Evolutionary conservation across 208 protist genomes (phyloP).

Genomic region (Wallacemonas sp.): DNA sequence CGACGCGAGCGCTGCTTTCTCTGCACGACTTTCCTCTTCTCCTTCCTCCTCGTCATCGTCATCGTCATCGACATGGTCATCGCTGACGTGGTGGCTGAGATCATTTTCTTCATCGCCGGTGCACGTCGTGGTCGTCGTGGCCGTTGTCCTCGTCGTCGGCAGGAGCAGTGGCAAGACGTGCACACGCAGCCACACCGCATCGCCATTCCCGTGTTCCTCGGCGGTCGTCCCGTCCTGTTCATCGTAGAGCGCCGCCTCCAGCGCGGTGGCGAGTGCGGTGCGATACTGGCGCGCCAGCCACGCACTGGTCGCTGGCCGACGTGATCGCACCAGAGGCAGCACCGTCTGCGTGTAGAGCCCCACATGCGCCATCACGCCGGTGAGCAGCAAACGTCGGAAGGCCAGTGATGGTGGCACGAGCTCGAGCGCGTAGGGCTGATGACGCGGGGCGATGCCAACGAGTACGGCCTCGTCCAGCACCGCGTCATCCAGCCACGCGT

Average conservation of each 20-base stretch:
- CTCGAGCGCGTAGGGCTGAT: constrained; percentile 48
- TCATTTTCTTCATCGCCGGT: background rate
- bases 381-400: constrained; percentile 30
- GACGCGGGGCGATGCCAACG: constrained; percentile 48
- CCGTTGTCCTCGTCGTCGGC: background rate
- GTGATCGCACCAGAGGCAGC: background rate
- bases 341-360: constrained; percentile 1
- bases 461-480: constrained; percentile 63
- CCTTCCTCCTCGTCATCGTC: too few species aligned
- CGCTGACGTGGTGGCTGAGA: too few species aligned
- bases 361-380: constrained; percentile 1
- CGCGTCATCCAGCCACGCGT: constrained; percentile 40
- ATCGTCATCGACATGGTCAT: too few species aligned
- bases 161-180: background rate
- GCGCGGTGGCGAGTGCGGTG: background rate
- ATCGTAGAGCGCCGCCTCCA: background rate
- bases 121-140: background rate
- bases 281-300: background rate
- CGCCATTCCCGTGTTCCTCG: background rate
- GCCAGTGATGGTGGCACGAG: constrained; percentile 52
- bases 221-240: too few species aligned
- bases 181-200: background rate
- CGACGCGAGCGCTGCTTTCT: background rate
- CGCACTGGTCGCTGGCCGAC: background rate
- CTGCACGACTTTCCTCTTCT: too few species aligned